Evolutionary conservation across 257 asterid genomes (phyloP).

Genomic region (Solanum sitiens): DNA sequence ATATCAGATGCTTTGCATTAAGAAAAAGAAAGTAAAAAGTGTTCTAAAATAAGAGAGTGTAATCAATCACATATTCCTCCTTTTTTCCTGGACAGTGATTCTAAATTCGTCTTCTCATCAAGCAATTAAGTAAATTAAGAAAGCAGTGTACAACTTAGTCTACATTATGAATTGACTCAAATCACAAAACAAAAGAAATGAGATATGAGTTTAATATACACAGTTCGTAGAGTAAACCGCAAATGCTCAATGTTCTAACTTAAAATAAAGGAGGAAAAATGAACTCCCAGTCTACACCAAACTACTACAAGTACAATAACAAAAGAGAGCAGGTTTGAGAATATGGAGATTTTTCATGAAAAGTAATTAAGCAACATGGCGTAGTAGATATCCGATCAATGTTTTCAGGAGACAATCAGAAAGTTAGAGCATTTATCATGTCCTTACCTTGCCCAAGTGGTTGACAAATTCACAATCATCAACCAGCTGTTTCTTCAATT

Average conservation of each 20-base stretch:
- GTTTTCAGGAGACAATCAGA: background rate
- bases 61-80: background rate
- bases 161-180: background rate
- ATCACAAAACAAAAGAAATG: background rate
- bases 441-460: constrained; percentile 54
- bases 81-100: background rate
- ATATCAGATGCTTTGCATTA: background rate
- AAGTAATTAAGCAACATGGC: background rate
- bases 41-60: background rate
- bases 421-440: background rate
- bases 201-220: background rate
- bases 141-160: background rate
- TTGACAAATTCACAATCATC: constrained; percentile 59
- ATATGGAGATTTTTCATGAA: background rate
- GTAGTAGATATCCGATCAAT: background rate
- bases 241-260: background rate
- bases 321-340: background rate
- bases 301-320: background rate
- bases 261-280: background rate
- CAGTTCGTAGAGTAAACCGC: background rate
- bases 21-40: background rate
- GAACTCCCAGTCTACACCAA: background rate
- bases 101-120: background rate
- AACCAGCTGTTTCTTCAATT: constrained; percentile 49
- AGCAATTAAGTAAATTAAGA: background rate